Evolutionary conservation across 2,329 filamentous ascomycete genomes (phyloP).

Genomic region (Trichophyton schoenleinii): DNA sequence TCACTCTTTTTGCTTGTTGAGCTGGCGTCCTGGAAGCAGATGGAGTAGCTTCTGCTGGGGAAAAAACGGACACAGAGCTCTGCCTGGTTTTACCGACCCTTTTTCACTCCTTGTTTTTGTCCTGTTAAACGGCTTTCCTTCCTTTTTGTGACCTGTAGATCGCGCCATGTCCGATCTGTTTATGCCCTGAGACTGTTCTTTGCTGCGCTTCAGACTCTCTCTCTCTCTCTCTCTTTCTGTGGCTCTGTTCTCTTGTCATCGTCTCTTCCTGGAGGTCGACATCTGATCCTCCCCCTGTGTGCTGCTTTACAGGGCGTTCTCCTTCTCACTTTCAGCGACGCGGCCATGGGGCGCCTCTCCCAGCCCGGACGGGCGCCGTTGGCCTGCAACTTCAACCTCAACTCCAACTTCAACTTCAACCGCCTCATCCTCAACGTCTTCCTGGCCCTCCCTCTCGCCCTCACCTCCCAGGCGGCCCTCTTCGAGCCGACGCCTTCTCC

Average conservation of each 20-base stretch:
- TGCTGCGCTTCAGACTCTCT: neutral
- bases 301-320: too few species aligned
- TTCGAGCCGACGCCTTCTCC: conserved; percentile 27
- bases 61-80: neutral
- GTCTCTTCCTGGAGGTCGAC: neutral
- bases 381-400: neutral
- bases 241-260: neutral
- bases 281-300: too few species aligned
- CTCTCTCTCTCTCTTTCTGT: too few species aligned
- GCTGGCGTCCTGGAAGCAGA: neutral
- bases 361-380: conserved; percentile 15
- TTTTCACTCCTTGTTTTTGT: conserved; percentile 16
- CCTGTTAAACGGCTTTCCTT: neutral
- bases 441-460: conserved; percentile 9
- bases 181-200: neutral
- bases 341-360: conserved; percentile 14
- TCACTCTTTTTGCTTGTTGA: neutral
- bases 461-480: conserved; percentile 21
- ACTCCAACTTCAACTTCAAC: neutral
- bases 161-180: conserved; percentile 1
- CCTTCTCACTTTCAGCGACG: neutral
- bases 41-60: neutral
- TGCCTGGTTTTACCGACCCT: neutral
- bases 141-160: conserved; percentile 3
- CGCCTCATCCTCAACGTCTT: neutral